Conservation (phyloP, 176 grass and related monocot genomes). For the Dendrocalamus sinicus region DNA sequence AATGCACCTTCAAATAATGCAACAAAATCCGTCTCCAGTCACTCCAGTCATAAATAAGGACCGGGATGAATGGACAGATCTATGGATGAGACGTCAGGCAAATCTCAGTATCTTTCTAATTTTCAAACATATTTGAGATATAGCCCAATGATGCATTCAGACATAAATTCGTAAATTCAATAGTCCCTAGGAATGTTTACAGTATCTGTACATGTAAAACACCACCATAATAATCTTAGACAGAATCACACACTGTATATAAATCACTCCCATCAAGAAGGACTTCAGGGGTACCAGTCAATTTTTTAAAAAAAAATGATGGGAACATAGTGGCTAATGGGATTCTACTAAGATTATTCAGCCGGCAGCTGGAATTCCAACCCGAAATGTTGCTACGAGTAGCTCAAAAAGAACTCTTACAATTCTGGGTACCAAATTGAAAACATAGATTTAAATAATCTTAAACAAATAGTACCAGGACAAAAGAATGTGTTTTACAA, state of each 20-base stretch:
- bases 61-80: background rate
- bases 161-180: background rate
- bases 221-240: background rate
- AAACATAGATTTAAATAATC: background rate
- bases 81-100: background rate
- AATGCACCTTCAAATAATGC: background rate
- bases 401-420: background rate
- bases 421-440: background rate
- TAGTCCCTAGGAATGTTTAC: background rate
- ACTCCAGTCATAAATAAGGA: background rate
- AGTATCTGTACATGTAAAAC: background rate
- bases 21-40: slow-evolving; percentile 4
- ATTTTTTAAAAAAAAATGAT: background rate
- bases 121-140: background rate
- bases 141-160: background rate
- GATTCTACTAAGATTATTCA: background rate
- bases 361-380: background rate
- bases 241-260: background rate
- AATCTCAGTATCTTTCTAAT: background rate
- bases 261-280: background rate
- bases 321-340: background rate
- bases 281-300: background rate
- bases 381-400: background rate
- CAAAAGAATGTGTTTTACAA: background rate
- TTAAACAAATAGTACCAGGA: background rate